Base-by-base conservation (phyloP, 345 rosid genomes). In the Jatropha curcas region DNA sequence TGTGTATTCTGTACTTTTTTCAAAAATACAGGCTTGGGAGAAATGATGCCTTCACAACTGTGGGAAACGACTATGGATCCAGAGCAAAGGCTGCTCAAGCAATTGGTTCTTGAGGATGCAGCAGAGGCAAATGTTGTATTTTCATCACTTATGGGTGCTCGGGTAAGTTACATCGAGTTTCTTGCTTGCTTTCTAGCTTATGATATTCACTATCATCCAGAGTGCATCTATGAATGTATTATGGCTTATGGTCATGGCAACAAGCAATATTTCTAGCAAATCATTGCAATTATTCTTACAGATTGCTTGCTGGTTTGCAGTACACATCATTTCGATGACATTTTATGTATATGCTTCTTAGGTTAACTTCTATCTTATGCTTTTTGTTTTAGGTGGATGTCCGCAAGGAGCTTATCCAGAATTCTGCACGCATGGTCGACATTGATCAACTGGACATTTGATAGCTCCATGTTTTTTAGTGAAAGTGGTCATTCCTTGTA, bases 31-130 rank as follows among this genome's bases (percentile, higher is more conserved):
- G 99, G 98, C 22, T 83, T 93, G 84, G 98, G 99, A 82, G 98
- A 96, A 86, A 96, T 96, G 99, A 93, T 96, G 99, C 98, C 99
- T 69, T 48, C 20, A 19, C 99, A 96, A 82, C 87, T 96, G 13
- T 96, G 99, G 98, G 98, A 93, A 80, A 96, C 99, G 68, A 96
- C 98, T 4, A 74, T 96, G 97, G 86, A 93, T 86, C 97, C 97
- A 28, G 89, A 91, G 41, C 84, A 61, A 78, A 88, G 99, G 83
- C 56, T 93, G 71, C 81, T 96, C 76, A 93, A 87, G 89, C 97
- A 84, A 79, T 77, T 96, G 66, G 89, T 86, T 22, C 84, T 96
- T 2, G 95, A 93, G 65, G 98, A 96, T 77, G 90, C 87, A 1
- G 97, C 91, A 0, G 90, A 86, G 86, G 90, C 98, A 1, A 90